Evolutionary conservation across 2,329 filamentous ascomycete genomes (phyloP), one percentile per base, ranked within the genome.

Genomic region (Aotearoamyces nothofagi): DNA sequence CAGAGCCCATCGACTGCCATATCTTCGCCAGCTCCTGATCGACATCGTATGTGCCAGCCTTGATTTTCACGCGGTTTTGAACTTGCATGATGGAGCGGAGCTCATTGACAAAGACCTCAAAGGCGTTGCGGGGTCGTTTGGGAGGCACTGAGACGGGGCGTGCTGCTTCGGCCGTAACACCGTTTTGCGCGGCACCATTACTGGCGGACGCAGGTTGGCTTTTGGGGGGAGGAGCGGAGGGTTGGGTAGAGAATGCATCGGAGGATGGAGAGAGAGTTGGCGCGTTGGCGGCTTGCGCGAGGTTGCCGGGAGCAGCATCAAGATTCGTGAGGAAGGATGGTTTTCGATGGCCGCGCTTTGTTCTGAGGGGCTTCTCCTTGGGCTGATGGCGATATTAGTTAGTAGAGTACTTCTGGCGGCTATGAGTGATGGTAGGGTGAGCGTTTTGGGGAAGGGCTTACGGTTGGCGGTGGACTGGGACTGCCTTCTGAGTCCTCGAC

Each of bases 401-500:
- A n/a, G n/a, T n/a, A n/a, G n/a, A n/a, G n/a, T n/a, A n/a, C n/a
- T n/a, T n/a, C n/a, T n/a, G n/a, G n/a, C n/a, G n/a, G n/a, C n/a
- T n/a, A n/a, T n/a, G n/a, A n/a, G n/a, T n/a, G n/a, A n/a, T n/a
- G n/a, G n/a, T n/a, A n/a, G n/a, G n/a, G n/a, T n/a, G n/a, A n/a
- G n/a, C n/a, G n/a, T 27, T 31, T 29, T 41, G 17, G 31, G 22
- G 29, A 29, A 30, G 31, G 19, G 56, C 69, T 40, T 69, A 80
- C 76, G 43, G 79, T 83, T 24, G 78, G 78, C 14, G 78, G 78
- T n/a, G 78, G 78, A 45, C 76, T 82, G 5, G 76, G 78, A 48
- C 76, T 82, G 43, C 77, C 75, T 43, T 86, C 79, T 7, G 78
- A 82, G 49, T 86, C 77, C 49, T 81, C 74, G 26, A 79, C 74